A percentile compares a stretch with the other conserved stretches of the same genome.
phyloP scores from a whole-genome alignment of 345 rosid genomes.

The Eucalyptus paniculata region DNA sequence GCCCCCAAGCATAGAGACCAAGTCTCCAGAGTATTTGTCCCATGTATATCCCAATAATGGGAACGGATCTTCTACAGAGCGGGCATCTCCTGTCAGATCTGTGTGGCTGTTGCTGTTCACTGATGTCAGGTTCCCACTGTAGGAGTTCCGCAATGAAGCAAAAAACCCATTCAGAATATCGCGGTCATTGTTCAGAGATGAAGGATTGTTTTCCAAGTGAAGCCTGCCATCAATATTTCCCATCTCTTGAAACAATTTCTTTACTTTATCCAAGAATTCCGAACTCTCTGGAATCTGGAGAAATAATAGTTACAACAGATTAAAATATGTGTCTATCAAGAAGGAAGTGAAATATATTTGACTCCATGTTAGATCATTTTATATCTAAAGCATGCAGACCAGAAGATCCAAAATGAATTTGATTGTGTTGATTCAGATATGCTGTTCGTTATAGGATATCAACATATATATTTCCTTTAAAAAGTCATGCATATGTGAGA shows the following conservation, averaged over 20 bases:
- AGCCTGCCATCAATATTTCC: conserved; percentile 4
- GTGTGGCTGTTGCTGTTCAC: conserved; percentile 16
- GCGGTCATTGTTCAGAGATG: conserved; percentile 22
- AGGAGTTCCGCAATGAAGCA: conserved; percentile 33
- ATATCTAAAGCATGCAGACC: background rate
- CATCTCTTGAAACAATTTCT: conserved; percentile 21
- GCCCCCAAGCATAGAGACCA: background rate
- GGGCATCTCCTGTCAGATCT: conserved; percentile 13
- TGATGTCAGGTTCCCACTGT: conserved; percentile 17
- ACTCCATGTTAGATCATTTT: background rate
- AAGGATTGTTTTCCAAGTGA: conserved; percentile 1
- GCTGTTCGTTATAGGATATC: background rate
- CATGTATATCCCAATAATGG: background rate
- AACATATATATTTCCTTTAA: background rate
- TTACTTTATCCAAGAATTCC: conserved; percentile 46
- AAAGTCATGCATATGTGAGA: background rate
- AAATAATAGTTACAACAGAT: background rate
- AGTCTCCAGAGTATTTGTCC: background rate
- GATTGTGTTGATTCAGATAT: background rate
- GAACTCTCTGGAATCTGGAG: conserved; percentile 52
- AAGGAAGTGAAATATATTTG: background rate
- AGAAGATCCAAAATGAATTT: background rate
- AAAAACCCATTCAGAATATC: conserved; percentile 40
- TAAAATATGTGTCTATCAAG: background rate
- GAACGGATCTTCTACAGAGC: background rate